Percentiles rank a stretch among this genome's conserved stretches.
These are phyloP conservation scores for Rubia tinctorum DNA, from an alignment of 305 asterid species.

Conservation along the genomic window DNA sequence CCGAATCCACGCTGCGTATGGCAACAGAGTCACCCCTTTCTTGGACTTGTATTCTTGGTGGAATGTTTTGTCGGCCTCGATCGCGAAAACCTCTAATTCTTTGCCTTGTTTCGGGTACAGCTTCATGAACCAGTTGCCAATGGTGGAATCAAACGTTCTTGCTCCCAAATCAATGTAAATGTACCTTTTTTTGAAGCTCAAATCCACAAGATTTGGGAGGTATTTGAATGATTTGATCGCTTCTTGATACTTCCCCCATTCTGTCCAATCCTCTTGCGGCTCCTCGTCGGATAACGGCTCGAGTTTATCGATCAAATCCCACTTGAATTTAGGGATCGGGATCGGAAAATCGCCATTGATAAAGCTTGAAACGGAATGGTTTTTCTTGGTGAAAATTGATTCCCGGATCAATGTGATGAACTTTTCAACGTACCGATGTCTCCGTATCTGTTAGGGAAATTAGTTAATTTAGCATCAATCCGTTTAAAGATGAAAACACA, in stretches of 20 bases:
- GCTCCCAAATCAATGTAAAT: constrained; percentile 54
- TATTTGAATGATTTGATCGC: constrained; percentile 22
- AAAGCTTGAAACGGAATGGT: neutral
- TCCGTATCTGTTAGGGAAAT: neutral
- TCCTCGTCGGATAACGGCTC: constrained; percentile 6
- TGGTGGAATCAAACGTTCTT: constrained; percentile 47
- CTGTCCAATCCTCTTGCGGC: neutral
- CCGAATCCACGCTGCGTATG: constrained; percentile 52
- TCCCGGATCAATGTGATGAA: constrained; percentile 7
- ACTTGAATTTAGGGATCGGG: neutral
- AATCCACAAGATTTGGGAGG: constrained; percentile 37
- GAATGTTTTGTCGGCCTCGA: constrained; percentile 46
- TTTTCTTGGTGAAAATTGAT: constrained; percentile 2
- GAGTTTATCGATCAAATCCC: neutral
- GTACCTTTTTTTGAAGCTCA: constrained; percentile 28
- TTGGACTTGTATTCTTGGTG: constrained; percentile 30
- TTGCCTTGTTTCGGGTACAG: constrained; percentile 18
- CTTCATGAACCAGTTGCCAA: constrained; percentile 49
- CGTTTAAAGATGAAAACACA: too few relatives aligned
- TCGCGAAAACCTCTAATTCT: constrained; percentile 44
- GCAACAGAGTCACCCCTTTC: constrained; percentile 39
- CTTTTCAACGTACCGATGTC: constrained; percentile 5
- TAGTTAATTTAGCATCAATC: too few relatives aligned
- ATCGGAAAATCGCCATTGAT: neutral
- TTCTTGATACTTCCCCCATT: neutral